phyloP scores from a whole-genome alignment of 768 basidiomycete species.

The Calocera viscosa region DNA sequence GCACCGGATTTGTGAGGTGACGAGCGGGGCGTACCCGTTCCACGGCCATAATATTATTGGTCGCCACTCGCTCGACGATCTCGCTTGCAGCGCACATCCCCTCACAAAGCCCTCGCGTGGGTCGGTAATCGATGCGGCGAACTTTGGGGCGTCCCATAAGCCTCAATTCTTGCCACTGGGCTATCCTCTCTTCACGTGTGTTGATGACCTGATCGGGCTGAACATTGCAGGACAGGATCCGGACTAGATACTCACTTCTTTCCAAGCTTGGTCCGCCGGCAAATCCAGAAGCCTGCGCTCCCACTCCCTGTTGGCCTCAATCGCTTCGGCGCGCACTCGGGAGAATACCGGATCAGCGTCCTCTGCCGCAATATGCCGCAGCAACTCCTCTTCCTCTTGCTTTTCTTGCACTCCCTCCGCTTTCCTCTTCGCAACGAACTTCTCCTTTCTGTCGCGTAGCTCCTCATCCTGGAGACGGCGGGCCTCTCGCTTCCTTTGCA shows the following conservation, averaged over 20 bases:
- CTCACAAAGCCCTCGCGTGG: neutral
- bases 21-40: neutral
- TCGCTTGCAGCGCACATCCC: neutral
- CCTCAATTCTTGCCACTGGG: neutral
- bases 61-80: neutral
- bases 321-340: neutral
- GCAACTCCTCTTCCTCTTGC: neutral
- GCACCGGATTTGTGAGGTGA: neutral
- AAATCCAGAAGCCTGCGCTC: neutral
- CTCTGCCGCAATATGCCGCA: neutral
- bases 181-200: neutral
- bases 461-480: neutral
- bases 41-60: neutral
- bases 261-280: constrained; percentile 2
- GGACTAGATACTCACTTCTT: neutral
- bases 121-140: neutral
- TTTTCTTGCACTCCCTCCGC: neutral
- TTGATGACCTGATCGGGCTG: neutral
- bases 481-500: neutral
- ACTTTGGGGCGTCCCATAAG: no score
- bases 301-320: neutral
- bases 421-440: neutral
- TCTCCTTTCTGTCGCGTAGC: neutral
- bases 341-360: neutral
- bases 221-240: neutral